A percentile compares a stretch with the other conserved stretches of the same genome.
Conservation (phyloP, 768 basidiomycete species). For the Podaxis sp. region DNA sequence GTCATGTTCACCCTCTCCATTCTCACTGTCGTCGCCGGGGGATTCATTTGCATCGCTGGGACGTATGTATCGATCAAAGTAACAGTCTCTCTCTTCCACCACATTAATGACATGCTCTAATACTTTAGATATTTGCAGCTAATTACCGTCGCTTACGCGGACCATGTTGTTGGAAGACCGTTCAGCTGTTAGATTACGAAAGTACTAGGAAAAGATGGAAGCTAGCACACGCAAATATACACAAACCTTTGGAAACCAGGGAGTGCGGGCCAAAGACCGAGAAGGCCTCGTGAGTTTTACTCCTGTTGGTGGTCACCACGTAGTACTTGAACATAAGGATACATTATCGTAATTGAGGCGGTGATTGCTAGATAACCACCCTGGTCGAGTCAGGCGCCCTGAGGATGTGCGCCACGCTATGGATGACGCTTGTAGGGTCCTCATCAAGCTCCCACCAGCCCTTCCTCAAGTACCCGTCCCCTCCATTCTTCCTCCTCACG, state of each 20-base stretch:
- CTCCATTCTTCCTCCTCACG: constrained; percentile 7
- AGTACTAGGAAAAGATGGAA: neutral
- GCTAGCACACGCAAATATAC: neutral
- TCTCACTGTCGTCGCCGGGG: constrained; percentile 41
- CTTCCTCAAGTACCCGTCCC: constrained; percentile 7
- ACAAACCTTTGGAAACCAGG: neutral
- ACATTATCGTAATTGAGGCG: neutral
- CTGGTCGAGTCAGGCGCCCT: neutral
- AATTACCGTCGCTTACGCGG: constrained; percentile 40
- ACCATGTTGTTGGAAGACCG: constrained; percentile 39
- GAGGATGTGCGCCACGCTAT: neutral
- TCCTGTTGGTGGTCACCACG: too few species aligned
- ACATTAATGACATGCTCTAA: neutral
- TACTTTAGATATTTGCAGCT: constrained; percentile 24
- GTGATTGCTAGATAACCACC: neutral
- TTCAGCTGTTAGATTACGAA: constrained; percentile 33
- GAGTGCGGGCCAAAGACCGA: neutral
- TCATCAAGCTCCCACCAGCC: neutral
- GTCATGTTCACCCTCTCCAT: constrained; percentile 31
- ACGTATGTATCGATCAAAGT: constrained; percentile 51
- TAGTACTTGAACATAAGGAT: too few species aligned
- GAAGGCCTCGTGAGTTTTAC: too few species aligned
- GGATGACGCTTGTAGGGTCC: neutral
- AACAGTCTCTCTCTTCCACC: constrained; percentile 14
- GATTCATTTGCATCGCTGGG: constrained; percentile 49